Percentiles rank a stretch among this genome's conserved stretches.
phyloP scores from a whole-genome alignment of 1,284 basidiomycete species.

The Melampsora americana region DNA sequence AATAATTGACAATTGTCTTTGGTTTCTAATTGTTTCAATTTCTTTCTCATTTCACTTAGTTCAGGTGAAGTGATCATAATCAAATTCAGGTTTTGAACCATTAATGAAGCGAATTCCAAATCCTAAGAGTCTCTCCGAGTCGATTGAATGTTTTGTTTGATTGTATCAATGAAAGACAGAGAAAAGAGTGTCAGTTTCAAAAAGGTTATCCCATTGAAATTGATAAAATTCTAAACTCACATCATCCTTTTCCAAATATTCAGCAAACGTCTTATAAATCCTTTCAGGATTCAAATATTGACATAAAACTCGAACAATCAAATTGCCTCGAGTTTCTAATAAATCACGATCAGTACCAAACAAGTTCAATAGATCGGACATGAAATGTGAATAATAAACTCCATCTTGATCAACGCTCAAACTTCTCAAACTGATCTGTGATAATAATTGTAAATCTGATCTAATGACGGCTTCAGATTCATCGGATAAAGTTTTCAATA shows the following conservation, averaged over 20 bases:
- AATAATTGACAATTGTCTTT: constrained; percentile 93
- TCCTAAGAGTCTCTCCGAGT: constrained; percentile 61
- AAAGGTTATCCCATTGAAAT: not conserved
- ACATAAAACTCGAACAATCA: constrained; percentile 94
- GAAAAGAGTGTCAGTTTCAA: not conserved
- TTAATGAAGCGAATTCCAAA: constrained; percentile 91
- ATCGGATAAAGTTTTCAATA: constrained; percentile 94
- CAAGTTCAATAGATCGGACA: constrained; percentile 87
- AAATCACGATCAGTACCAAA: constrained; percentile 91
- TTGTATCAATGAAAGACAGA: too few relatives aligned
- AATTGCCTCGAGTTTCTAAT: constrained; percentile 84
- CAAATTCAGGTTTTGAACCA: constrained; percentile 94
- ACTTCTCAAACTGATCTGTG: constrained; percentile 67
- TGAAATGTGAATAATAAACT: constrained; percentile 89
- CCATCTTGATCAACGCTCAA: constrained; percentile 82
- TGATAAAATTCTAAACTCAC: constrained; percentile 57
- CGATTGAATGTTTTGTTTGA: not conserved
- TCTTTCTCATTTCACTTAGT: constrained; percentile 83
- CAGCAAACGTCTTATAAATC: constrained; percentile 92
- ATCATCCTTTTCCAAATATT: constrained; percentile 96
- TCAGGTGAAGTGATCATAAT: constrained; percentile 96
- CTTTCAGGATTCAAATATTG: constrained; percentile 89
- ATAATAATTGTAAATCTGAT: constrained; percentile 87
- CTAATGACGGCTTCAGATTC: constrained; percentile 97
- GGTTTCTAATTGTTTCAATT: constrained; percentile 89